Base-by-base conservation (phyloP, 2,329 filamentous ascomycete species). In the Geosmithia flava region DNA sequence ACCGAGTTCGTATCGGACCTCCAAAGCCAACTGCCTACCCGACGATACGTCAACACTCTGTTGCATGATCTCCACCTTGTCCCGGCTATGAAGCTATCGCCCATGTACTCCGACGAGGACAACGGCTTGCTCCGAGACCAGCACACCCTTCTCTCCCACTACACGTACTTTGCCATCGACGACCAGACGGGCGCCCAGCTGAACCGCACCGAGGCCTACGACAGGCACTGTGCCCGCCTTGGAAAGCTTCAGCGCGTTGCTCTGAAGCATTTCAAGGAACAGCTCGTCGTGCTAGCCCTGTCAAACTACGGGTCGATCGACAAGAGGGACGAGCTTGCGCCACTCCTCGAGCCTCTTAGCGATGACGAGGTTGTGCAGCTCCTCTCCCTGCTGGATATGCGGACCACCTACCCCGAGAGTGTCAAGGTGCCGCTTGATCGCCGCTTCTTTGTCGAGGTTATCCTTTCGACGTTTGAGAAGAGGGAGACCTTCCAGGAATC, bases 291-390 rank as follows among this genome's bases (percentile, higher is more conserved):
- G 40, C 69, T 98, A 50, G 87, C 91, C 1, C 68, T 98, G 40
- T 93, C 93, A 17, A 97, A 98, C 60, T 94, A 94, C 60, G 89
- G 84, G 2, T 85, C 88, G 3, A 85, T 98, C 52, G 84, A 90
- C 53, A 83, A 86, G 58, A 76, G 87, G 42, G 72, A 77, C 6
- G 93, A 97, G 55, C 73, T 98, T 16, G 78, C 85, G 59, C 75
- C 78, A 20, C 83, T 96, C 53, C 68, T 98, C 6, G 78, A 81
- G 48, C 69, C 76, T 11, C 69, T 98, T 47, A 76, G 78, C 3
- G 87, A 95, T 54, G 74, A 75, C 0, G 91, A 97, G 63, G 64
- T 97, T 23, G 62, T 75, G 29, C 67, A 80, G 47, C 70, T 98
- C 4, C 85, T 84, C 54, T 65, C 69, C 2, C 68, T 83, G 20